phyloP scores from a whole-genome alignment of 2,329 filamentous ascomycete species.

The Calonectria crousiana region DNA sequence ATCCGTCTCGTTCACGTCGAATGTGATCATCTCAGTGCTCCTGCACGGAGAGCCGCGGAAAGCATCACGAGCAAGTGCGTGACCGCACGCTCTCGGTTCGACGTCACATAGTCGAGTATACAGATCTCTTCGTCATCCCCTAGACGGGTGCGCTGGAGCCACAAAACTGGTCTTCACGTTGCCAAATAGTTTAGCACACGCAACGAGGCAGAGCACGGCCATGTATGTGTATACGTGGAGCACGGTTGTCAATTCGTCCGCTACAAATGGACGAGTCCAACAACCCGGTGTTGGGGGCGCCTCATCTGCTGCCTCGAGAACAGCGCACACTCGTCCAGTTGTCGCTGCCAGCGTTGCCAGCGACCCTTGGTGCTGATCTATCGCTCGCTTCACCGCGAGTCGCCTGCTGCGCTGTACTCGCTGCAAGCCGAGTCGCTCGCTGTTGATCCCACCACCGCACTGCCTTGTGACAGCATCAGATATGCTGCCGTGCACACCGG shows the following conservation, averaged over 20 bases:
- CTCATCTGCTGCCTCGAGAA: not conserved
- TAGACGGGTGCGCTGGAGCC: not conserved
- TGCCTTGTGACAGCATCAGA: not conserved
- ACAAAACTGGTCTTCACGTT: not conserved
- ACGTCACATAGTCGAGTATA: not conserved
- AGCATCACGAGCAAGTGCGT: not conserved
- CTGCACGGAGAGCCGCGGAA: not conserved
- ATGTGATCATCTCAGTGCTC: not conserved
- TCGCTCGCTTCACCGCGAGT: not conserved
- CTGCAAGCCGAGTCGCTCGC: not conserved
- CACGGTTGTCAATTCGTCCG: not conserved
- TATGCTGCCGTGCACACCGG: not conserved
- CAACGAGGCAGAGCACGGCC: not conserved
- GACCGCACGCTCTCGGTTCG: not conserved
- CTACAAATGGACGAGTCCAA: not conserved
- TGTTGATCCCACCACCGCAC: not conserved
- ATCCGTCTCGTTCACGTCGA: not conserved
- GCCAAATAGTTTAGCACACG: not conserved
- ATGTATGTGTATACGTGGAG: not conserved
- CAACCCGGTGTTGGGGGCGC: not conserved
- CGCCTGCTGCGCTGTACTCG: not conserved
- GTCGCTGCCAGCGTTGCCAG: not conserved
- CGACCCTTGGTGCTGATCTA: not conserved
- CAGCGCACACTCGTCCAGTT: not conserved
- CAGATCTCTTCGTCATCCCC: not conserved